These are phyloP conservation scores for Russula griseocarnosa DNA, from an alignment of 768 basidiomycete species.

Conservation along the genomic window DNA sequence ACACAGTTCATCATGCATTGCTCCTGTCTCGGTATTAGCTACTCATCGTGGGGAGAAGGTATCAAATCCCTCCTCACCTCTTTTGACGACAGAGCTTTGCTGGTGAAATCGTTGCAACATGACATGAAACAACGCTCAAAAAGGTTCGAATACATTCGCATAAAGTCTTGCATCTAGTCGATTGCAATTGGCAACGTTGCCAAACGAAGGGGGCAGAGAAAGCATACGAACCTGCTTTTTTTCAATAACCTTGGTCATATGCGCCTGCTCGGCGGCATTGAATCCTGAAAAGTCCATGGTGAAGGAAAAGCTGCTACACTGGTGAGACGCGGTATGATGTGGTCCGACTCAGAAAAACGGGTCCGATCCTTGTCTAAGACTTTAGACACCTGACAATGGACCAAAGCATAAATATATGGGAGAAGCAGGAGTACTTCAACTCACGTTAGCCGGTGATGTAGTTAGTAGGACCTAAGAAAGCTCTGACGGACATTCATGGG, in stretches of 20 bases:
- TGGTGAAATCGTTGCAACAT: constrained; percentile 96
- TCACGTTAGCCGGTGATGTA: constrained; percentile 6
- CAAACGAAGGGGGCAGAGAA: not conserved
- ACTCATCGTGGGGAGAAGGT: constrained; percentile 7
- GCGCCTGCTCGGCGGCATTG: constrained; percentile 90
- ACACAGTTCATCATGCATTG: constrained; percentile 90
- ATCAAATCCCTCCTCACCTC: constrained; percentile 51
- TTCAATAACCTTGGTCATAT: constrained; percentile 91
- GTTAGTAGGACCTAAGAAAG: not conserved
- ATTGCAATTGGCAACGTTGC: constrained; percentile 10
- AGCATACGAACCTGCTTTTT: constrained; percentile 76
- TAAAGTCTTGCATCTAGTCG: constrained; percentile 94
- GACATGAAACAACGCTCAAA: constrained; percentile 95
- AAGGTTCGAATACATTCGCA: constrained; percentile 89
- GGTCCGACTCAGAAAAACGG: not conserved
- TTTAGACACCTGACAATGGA: not conserved
- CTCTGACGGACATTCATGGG: not conserved
- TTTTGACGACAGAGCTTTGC: constrained; percentile 87
- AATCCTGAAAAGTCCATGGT: constrained; percentile 89
- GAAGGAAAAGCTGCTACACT: constrained; percentile 19
- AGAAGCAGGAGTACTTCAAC: not conserved
- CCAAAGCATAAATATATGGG: not conserved
- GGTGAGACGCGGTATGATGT: constrained; percentile 12
- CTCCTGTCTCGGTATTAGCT: constrained; percentile 48
- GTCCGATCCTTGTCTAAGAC: not conserved